phyloP scores from a whole-genome alignment of 2,329 filamentous ascomycete genomes.

The Gaeumannomyces tritici region DNA sequence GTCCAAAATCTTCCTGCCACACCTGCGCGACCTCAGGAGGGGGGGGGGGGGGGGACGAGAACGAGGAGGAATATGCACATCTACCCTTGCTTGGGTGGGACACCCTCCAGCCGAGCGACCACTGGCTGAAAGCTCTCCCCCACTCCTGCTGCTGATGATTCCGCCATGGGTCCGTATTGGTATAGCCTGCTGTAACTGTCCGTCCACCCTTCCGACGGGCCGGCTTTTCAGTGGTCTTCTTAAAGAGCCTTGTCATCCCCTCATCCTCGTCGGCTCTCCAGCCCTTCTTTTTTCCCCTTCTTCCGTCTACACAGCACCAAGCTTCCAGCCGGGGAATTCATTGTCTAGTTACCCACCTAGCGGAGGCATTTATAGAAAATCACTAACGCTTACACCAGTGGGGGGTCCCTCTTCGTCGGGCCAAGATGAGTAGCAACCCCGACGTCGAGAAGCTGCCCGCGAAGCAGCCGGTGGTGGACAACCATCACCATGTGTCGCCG shows the following conservation, averaged over 20 bases:
- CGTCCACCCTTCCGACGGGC: not conserved
- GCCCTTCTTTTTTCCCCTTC: not conserved
- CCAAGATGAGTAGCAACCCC: not conserved
- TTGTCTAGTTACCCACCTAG: not conserved
- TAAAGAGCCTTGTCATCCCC: not conserved
- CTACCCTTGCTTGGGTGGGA: not conserved
- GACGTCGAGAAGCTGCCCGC: constrained; percentile 10
- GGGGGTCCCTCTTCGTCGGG: not conserved
- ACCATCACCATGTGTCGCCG: constrained; percentile 7
- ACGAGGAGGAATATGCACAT: not conserved
- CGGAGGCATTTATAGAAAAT: no score
- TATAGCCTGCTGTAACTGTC: not conserved
- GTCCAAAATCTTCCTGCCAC: not conserved
- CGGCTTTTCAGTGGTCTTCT: not conserved
- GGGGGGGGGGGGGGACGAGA: no score
- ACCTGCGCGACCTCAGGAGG: no score
- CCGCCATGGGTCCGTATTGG: not conserved
- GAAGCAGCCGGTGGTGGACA: constrained; percentile 11
- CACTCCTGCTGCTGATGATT: not conserved
- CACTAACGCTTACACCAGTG: not conserved
- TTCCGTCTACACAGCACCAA: not conserved
- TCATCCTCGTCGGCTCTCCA: not conserved
- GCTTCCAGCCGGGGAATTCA: not conserved
- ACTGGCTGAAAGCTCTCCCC: not conserved
- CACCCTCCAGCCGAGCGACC: not conserved